Evolutionary conservation across 768 basidiomycete genomes (phyloP).

Genomic region (Lepiota brunneoincarnata): DNA sequence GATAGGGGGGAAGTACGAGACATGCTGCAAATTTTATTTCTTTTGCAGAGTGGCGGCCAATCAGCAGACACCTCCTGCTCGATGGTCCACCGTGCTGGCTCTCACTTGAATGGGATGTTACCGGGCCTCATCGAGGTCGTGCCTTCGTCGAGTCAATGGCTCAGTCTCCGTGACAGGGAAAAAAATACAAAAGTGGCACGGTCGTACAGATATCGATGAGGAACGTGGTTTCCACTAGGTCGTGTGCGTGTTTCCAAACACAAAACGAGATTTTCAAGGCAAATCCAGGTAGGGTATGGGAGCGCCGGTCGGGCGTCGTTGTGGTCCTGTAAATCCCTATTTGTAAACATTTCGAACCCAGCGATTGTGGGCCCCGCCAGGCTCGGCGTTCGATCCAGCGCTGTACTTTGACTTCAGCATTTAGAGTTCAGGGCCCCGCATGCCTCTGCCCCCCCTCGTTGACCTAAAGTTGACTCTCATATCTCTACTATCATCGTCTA

Average conservation of each 20-base stretch:
- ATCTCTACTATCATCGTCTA: too few species aligned
- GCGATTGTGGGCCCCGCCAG: not conserved
- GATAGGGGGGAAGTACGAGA: too few species aligned
- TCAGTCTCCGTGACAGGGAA: not conserved
- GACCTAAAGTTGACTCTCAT: too few species aligned
- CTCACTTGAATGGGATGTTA: too few species aligned
- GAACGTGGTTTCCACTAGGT: not conserved
- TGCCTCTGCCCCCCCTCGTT: not conserved
- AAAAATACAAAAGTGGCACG: not conserved
- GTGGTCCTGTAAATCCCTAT: not conserved
- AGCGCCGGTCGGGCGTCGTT: not conserved
- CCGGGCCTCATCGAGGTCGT: not conserved
- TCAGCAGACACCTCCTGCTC: not conserved
- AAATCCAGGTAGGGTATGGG: not conserved
- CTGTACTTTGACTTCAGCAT: not conserved
- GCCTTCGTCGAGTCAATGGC: not conserved
- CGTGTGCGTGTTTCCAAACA: not conserved
- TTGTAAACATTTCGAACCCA: constrained; percentile 6
- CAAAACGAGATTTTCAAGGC: too few species aligned
- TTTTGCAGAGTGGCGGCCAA: constrained; percentile 1
- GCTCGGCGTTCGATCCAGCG: not conserved
- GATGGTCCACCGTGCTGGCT: too few species aligned
- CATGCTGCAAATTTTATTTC: too few species aligned
- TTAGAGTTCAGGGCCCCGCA: not conserved
- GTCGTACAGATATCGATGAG: not conserved